Evolutionary conservation across 129 eudicot genomes (phyloP), one percentile per base, ranked within the genome.

Genomic region (Escallonia rubra): DNA sequence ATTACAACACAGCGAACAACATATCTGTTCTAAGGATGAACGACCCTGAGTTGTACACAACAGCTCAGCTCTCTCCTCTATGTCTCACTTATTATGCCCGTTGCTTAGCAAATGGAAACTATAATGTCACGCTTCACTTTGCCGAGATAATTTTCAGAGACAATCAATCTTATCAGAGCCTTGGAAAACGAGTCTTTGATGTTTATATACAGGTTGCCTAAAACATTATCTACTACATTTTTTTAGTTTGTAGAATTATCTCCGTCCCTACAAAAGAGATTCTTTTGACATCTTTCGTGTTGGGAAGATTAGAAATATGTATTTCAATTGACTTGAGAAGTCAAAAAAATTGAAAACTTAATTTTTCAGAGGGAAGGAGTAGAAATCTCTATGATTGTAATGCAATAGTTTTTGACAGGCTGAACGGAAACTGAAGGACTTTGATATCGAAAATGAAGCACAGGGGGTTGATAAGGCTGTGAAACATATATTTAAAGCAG

Each of bases 101-200:
- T 50, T 90, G 97, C 59, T 62, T 90, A 6, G 80, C 71, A 61
- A 84, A 83, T 70, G 97, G 91, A 42, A 77, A 75, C 71, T 90
- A 86, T 63, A 74, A 64, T 4, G 83, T 90, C 59, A 78, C 80
- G 42, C 97, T 90, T 41, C 88, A 82, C 74, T 90, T 90, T 80
- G 97, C 95, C 15, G 97, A 90, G 76, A 79, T 86, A 54, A 62
- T 78, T 4, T 77, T 79, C 13, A 77, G 76, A 64, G 75, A 81
- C 69, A 84, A 86, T 65, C 71, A 46, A 10, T 79, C 95, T 6
- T 86, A 42, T 57, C 74, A 65, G 59, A 86, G 86, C 68, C 95
- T 86, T 62, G 97, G 97, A 43, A 82, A 78, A 71, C 83, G 97
- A 61, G 54, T 90, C 10, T 90, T 90, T 76, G 83, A 90, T 74